Base-by-base conservation (phyloP, 1,284 basidiomycete genomes). In the Ustilago tritici region DNA sequence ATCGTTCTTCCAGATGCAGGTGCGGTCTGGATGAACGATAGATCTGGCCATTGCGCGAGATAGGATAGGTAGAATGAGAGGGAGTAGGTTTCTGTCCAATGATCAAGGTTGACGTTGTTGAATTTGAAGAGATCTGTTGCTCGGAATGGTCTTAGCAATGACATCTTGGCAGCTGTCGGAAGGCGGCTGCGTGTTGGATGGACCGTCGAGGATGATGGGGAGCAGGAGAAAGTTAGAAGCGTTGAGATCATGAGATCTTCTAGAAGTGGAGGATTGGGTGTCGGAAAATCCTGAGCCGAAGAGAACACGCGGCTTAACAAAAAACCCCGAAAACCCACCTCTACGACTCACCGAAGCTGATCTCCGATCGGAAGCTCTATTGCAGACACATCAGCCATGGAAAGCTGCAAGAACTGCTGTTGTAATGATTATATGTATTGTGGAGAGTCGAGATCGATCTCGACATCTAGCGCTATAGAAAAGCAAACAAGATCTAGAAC, bases 21-120 rank as follows among this genome's bases (percentile, higher is more conserved):
- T 7, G 93, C 91, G 79, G 92, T 91, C 86, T 94, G 91, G 3
- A 91, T 90, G 74, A 90, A 92, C 84, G 93, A 95, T 34, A 96
- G 88, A 86, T 96, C 94, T 4, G 94, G 93, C 94, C 94, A 96
- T 64, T 92, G 90, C 8, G 92, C 90, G 63, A 96, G 90, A 84
- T 96, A 96, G 84, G 88, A 91, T 50, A 96, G 88, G 86, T 96
- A 96, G 87, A 95, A 96, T 34, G 89, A 90, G 80, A 93, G 91
- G 54, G 91, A 91, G 86, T 95, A 96, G 19, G 95, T 96, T 88
- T 96, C 95, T 54, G 94, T 96, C 93, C 93, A 96, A 61, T 95
- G 89, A 86, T 96, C 94, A 82, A 95, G 88, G 86, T 96, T 96
- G 70, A 95, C 95, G 38, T 94, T 93, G 86, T 96, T 96, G 88